Base-by-base conservation (phyloP, 352 stramenopile species). In the Phytopythium litorale region DNA sequence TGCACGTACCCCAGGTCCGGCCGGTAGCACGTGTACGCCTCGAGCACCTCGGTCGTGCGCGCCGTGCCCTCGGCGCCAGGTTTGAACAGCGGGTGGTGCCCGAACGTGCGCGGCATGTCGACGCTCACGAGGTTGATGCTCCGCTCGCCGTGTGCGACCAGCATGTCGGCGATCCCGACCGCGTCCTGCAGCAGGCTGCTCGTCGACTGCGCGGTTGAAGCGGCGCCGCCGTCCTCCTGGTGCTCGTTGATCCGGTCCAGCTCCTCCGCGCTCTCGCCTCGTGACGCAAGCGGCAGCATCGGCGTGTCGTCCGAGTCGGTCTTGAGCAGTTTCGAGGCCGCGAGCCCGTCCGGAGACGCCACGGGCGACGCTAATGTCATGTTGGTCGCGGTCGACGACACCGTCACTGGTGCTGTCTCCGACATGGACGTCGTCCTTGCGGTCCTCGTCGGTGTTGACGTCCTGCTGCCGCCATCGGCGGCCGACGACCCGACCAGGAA, bases 71-170 rank as follows among this genome's bases (percentile, higher is more conserved):
- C 82, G 0, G 81, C 86, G 19, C 86, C 86, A 49, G 75, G 60
- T 50, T 93, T 79, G 62, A 95, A 95, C 25, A 92, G 66, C 19
- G 82, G 75, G 33, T 95, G 86, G 42, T 92, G 81, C 11, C 84
- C 87, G 56, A 95, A 95, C 53, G 87, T 95, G 8, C 87, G 75
- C 46, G 84, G 87, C 84, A 95, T 95, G 60, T 95, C 87, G 28
- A 93, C 68, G 54, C 85, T 79, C 6, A 96, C 84, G 19, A 96
- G 73, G 16, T 87, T 84, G 37, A 96, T 94, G 56, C 83, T 96
- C 30, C 87, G 81, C 61, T 96, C 87, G 13, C 81, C 77, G 19
- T 88, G 76, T 1, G 87, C 78, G 28, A 96, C 84, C 16, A 96
- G 78, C 66, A 90, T 87, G 58, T 96, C 87, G 0, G 87, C 84